Evolutionary conservation across 2,329 filamentous ascomycete genomes (phyloP).

Genomic region (Tolypocladium tundrense): DNA sequence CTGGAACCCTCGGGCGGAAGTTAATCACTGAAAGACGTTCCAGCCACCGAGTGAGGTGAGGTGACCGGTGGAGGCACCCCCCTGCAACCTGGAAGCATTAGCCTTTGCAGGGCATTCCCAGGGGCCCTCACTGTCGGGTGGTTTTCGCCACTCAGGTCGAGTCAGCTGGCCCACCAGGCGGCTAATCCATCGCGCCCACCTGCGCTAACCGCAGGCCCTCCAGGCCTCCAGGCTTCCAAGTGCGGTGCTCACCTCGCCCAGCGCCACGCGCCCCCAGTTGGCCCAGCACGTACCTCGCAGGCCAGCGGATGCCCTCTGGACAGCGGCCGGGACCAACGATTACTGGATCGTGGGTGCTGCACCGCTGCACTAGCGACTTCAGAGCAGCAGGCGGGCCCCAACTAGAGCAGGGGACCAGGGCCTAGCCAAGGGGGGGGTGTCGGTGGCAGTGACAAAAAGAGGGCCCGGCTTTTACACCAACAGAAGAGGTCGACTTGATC

Average conservation of each 20-base stretch:
- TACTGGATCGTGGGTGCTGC: background rate
- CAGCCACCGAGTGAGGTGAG: background rate
- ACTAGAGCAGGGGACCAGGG: background rate
- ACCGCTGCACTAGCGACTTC: background rate
- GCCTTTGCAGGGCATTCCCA: background rate
- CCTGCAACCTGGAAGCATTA: background rate
- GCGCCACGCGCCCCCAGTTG: background rate
- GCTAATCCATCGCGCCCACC: slow-evolving; percentile 7
- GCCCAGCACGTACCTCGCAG: background rate
- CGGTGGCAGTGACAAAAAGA: slow-evolving; percentile 1
- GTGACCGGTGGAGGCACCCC: background rate
- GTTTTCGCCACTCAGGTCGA: slow-evolving; percentile 15
- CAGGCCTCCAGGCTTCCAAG: background rate
- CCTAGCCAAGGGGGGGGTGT: background rate
- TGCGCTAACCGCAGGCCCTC: background rate
- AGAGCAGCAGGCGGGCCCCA: background rate
- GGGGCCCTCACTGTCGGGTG: background rate
- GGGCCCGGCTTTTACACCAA: background rate
- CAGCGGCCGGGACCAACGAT: background rate
- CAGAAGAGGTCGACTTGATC: background rate
- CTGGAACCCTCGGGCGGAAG: no score
- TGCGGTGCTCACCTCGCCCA: background rate
- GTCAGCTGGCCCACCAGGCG: slow-evolving; percentile 22
- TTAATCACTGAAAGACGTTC: background rate
- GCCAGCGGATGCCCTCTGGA: background rate